Evolutionary conservation across 805 yeast species (phyloP), one percentile per base, ranked within the genome.

Genomic region (Candida ascalaphidarum): DNA sequence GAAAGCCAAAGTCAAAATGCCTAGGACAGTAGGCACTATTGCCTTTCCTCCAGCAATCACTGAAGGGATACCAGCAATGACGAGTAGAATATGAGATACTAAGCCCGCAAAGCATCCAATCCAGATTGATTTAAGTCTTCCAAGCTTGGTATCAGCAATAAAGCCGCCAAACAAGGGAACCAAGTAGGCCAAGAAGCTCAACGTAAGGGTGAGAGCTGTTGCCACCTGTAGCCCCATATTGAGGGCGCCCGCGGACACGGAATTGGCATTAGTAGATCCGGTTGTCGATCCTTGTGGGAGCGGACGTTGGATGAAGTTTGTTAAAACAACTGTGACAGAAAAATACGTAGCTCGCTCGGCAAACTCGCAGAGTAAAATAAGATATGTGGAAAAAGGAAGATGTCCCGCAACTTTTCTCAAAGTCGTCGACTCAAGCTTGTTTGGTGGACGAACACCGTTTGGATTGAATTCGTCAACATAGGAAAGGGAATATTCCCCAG

Each of bases 291-390:
- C 67, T 21, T 43, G 46, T 9, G 76, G 75, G 26, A 69, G 48
- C 11, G 71, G 69, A 50, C 72, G 58, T 50, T 64, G 68, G 31
- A 69, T 59, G 38, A 70, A 69, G 42, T 70, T 70, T 17, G 67
- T 48, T 30, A 69, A 54, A 25, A 64, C 45, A 40, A 65, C 66
- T 22, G 53, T 41, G 7, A 58, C 58, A 14, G 74, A 71, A 37
- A 65, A 70, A 41, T 69, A 70, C 5, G 74, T 66, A 30, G 71
- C 75, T 52, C 76, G 58, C 48, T 70, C 76, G 12, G 74, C 71
- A 39, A 70, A 65, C 40, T 71, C 77, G 23, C 31, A 30, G 11
- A 36, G 61, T 8, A 3, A 20, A 18, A 18, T 11, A 12, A 15
- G 22, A 12, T 22, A 27, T 4, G 68, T 52, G 17, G 62, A 57